Evolutionary conservation across 2,329 filamentous ascomycete species (phyloP).

Genomic region (Cytospora piceae): DNA sequence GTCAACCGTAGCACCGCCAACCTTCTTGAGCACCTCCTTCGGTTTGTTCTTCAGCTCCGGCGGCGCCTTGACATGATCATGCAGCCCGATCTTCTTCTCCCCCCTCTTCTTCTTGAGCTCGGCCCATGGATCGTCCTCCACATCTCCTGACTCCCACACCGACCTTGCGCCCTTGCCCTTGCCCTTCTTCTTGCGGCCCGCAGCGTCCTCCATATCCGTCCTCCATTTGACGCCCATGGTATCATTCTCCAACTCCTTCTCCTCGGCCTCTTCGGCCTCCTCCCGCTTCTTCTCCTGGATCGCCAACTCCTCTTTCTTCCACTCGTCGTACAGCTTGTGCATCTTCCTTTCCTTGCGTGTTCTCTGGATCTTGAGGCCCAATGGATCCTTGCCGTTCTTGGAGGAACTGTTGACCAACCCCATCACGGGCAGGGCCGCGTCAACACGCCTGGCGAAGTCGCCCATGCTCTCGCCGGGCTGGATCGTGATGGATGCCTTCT

Average conservation of each 20-base stretch:
- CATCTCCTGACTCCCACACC: conserved; percentile 49
- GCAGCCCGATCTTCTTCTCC: conserved; percentile 51
- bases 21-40: conserved; percentile 66
- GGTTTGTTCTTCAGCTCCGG: conserved; percentile 68
- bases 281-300: conserved; percentile 68
- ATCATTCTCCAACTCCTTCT: conserved; percentile 63
- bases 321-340: conserved; percentile 79
- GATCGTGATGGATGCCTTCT: conserved; percentile 64
- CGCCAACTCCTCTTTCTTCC: conserved; percentile 68
- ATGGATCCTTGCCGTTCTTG: conserved; percentile 64
- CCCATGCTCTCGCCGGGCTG: conserved; percentile 80
- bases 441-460: conserved; percentile 81
- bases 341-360: conserved; percentile 87
- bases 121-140: conserved; percentile 74
- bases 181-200: conserved; percentile 49
- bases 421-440: conserved; percentile 78
- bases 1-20: conserved; percentile 66
- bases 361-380: conserved; percentile 67
- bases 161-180: conserved; percentile 45
- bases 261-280: conserved; percentile 66
- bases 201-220: conserved; percentile 47
- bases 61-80: conserved; percentile 73
- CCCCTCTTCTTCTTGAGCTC: conserved; percentile 70
- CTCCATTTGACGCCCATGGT: conserved; percentile 55
- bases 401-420: conserved; percentile 68